These are phyloP conservation scores for Tolypocladium endophyticum DNA, from an alignment of 2,329 filamentous ascomycete species.

Conservation along the genomic window DNA sequence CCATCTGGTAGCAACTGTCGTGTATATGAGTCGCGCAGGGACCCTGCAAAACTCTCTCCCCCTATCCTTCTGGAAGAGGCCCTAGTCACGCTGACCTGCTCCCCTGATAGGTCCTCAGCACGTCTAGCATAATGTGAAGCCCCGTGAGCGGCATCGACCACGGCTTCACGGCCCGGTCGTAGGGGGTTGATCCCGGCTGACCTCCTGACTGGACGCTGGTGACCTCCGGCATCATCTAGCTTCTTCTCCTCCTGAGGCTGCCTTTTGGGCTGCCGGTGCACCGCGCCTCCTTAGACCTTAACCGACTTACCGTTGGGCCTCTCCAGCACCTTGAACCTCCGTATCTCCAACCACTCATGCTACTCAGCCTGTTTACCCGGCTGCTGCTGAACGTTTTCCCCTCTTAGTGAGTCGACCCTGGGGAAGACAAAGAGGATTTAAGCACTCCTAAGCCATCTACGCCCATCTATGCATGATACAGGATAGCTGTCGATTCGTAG, in stretches of 20 bases:
- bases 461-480: too few species aligned
- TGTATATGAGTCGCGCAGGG: neutral
- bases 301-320: neutral
- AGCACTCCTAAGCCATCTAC: too few species aligned
- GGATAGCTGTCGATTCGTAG: too few species aligned
- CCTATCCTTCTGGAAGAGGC: neutral
- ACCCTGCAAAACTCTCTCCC: neutral
- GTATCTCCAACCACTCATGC: neutral
- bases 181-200: neutral
- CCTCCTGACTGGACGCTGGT: neutral
- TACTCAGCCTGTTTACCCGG: too few species aligned
- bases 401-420: too few species aligned
- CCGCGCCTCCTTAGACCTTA: too few species aligned
- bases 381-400: too few species aligned
- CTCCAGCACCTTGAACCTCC: neutral
- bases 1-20: neutral
- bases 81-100: neutral
- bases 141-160: conserved; percentile 10
- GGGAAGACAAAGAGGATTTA: too few species aligned
- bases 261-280: neutral
- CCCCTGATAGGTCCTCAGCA: conserved; percentile 3
- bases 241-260: neutral
- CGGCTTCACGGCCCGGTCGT: conserved; percentile 7
- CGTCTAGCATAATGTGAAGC: conserved; percentile 12
- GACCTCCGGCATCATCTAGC: neutral